Percentiles rank a stretch among this genome's conserved stretches.
Evolutionary conservation across 176 grass and related monocot genomes (phyloP).

Genomic region (Aegilops bicornis): DNA sequence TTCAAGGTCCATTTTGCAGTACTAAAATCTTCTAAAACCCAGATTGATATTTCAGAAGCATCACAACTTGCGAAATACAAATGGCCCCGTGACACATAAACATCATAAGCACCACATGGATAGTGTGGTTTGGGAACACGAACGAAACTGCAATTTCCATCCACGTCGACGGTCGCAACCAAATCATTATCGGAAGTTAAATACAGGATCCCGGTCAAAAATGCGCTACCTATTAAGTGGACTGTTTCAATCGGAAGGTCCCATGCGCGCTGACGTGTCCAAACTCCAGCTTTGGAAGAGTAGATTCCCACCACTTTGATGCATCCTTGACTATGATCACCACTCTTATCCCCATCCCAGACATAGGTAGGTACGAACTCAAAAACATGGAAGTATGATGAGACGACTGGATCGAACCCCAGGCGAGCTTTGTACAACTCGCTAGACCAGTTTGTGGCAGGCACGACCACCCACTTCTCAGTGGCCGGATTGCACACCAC

Average conservation of each 20-base stretch:
- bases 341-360: background rate
- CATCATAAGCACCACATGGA: background rate
- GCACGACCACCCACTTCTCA: background rate
- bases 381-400: background rate
- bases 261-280: background rate
- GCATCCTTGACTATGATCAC: background rate
- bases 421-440: background rate
- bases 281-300: background rate
- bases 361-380: background rate
- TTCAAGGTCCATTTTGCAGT: background rate
- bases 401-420: background rate
- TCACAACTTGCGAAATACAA: background rate
- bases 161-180: background rate
- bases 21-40: background rate
- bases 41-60: background rate
- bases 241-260: background rate
- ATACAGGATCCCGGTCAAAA: background rate
- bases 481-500: background rate
- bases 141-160: background rate
- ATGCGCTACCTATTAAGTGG: background rate
- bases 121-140: background rate
- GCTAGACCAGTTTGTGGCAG: background rate
- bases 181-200: background rate
- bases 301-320: background rate
- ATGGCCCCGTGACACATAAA: background rate